Evolutionary conservation across 2,329 filamentous ascomycete genomes (phyloP), one percentile per base, ranked within the genome.

Genomic region (Myriosclerotinia curreyana): DNA sequence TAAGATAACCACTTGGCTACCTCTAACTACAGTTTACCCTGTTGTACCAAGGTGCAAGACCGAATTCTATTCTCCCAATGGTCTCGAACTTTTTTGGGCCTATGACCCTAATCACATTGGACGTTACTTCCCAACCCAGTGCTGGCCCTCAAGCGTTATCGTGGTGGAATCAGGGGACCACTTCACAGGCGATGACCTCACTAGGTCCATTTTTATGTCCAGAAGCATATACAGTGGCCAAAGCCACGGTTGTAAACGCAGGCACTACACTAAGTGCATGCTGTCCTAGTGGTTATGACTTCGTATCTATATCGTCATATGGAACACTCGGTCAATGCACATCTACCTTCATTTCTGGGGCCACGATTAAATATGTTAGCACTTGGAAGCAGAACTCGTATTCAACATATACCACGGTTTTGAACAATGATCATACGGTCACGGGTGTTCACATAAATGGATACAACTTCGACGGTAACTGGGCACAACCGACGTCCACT

Each of bases 1-100:
- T 44, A n/a, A 20, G 25, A 11, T 63, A 17, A 64, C 61, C 5
- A 64, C 36, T 42, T 64, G 61, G 61, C 6, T 64, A 17, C 61
- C 61, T 31, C 36, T 64, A 46, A 59, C 61, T 2, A 64, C 61
- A 9, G 61, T 59, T 11, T 63, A 63, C 50, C 61, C 61, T 7
- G 2, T 36, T 15, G 44, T 64, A 17, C 61, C 61, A 5, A 20
- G 31, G 4, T 63, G 60, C 31, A 63, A 36, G 15, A 46, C 11
- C 25, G 61, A 46, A 22, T 31, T 59, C 5, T 64, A 34, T n/a
- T 31, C 54, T 15, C 53, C 61, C 2, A 20, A 40, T 2, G 51
- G 44, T 22, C 34, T 59, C 34, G 46, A 44, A 14, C 2, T 31
- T 1, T 20, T 56, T 14, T 59, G 22, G 17, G 31, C 36, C 15